phyloP scores from a whole-genome alignment of 129 eudicot species.

The Helichrysum umbraculigerum region DNA sequence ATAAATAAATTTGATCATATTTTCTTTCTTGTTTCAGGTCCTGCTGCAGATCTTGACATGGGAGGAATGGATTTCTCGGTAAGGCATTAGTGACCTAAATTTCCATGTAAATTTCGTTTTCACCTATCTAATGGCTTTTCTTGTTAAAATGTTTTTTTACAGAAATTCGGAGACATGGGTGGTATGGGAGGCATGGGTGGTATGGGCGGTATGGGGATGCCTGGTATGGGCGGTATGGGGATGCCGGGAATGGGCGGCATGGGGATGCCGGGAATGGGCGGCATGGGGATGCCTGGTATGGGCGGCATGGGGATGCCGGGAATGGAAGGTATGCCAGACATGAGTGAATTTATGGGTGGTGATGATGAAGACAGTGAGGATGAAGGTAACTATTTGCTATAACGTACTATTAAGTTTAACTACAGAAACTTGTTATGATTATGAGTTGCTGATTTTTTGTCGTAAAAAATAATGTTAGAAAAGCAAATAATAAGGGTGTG shows the following conservation, averaged over 20 bases:
- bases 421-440: not conserved
- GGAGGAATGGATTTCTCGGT: constrained; percentile 95
- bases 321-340: constrained; percentile 37
- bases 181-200: constrained; percentile 47
- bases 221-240: constrained; percentile 39
- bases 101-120: not conserved
- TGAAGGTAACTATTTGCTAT: constrained; percentile 45
- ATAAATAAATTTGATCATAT: no score
- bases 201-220: constrained; percentile 43
- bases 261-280: constrained; percentile 40
- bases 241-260: constrained; percentile 40
- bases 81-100: constrained; percentile 13
- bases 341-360: constrained; percentile 52
- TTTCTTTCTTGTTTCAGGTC: constrained; percentile 28
- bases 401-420: not conserved
- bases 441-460: not conserved
- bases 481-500: no score
- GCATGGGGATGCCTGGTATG: constrained; percentile 44
- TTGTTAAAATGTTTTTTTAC: not conserved
- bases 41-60: constrained; percentile 52
- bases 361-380: constrained; percentile 71
- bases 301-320: constrained; percentile 42
- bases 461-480: not conserved
- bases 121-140: not conserved
- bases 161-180: constrained; percentile 65